Evolutionary conservation across 2,329 filamentous ascomycete genomes (phyloP), one percentile per base, ranked within the genome.

Genomic region (Chaetomium strumarium): DNA sequence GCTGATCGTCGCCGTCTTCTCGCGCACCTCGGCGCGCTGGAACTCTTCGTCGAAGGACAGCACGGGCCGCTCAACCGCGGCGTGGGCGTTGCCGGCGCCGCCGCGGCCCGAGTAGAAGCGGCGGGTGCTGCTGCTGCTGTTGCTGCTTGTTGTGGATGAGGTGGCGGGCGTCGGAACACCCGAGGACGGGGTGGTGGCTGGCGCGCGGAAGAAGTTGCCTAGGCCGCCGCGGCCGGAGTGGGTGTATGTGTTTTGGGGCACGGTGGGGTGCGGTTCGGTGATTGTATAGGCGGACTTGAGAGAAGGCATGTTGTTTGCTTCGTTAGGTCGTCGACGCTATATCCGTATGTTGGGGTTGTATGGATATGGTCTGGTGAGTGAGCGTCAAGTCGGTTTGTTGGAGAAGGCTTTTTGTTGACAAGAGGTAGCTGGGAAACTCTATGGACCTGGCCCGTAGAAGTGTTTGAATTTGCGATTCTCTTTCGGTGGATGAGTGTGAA

Each of bases 41-140:
- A 81, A 78, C 66, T 85, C 82, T 71, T 85, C 83, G 66, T 85
- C 82, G 69, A 88, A 88, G 55, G 75, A 78, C 68, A 85, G 77
- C 61, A 79, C 76, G 62, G 78, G 75, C 45, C 80, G 75, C 65
- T 80, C 72, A 50, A 70, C 66, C 49, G 74, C 67, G 41, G 71
- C 64, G 67, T 76, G 76, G 57, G 81, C 75, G 71, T 86, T 87
- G 63, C 84, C 84, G 2, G 82, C 83, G 53, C 84, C 83, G 60
- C 84, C 84, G 53, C 84, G 81, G 61, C 84, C 84, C 11, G 77
- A 77, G 71, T 82, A 79, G 75, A 85, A 85, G 70, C 77, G 40
- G 72, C 57, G 58, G 64, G 50, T 62, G 65, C 68, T 60, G 39
- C 69, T 70, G 44, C 76, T 73, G 55, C 76, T 73, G 53, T 70